Percentiles rank a stretch among this genome's conserved stretches.
These are phyloP conservation scores for Colletotrichum lini DNA, from an alignment of 2,329 filamentous ascomycete genomes.

Conservation along the genomic window DNA sequence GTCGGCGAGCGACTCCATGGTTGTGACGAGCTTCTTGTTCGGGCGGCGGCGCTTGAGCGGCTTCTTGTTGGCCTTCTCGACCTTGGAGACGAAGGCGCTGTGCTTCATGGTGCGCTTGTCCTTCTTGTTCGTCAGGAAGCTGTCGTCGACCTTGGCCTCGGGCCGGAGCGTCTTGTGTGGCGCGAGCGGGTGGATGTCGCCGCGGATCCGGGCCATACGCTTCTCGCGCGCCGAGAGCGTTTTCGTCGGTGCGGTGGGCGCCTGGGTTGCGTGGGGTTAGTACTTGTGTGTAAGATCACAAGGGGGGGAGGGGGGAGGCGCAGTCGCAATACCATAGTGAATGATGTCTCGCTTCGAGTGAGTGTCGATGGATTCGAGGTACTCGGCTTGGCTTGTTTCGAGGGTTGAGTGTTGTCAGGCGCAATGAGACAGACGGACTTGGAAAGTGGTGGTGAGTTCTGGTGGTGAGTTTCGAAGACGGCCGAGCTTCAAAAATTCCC, in stretches of 20 bases:
- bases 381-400: neutral
- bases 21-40: slow-evolving; percentile 83
- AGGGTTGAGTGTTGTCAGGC: neutral
- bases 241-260: slow-evolving; percentile 57
- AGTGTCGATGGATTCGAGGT: no score
- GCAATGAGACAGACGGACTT: neutral
- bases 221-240: slow-evolving; percentile 73
- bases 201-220: slow-evolving; percentile 65
- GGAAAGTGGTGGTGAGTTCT: neutral
- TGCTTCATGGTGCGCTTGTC: slow-evolving; percentile 89
- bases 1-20: slow-evolving; percentile 82
- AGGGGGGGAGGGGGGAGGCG: neutral
- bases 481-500: slow-evolving; percentile 38
- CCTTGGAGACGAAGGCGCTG: slow-evolving; percentile 82
- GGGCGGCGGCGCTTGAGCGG: slow-evolving; percentile 76
- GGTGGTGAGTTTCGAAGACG: slow-evolving; percentile 1
- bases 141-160: slow-evolving; percentile 65
- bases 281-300: neutral
- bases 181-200: slow-evolving; percentile 63
- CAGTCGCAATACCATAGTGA: slow-evolving; percentile 19
- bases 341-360: no score
- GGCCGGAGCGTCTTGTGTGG: slow-evolving; percentile 67
- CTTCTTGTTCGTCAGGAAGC: slow-evolving; percentile 81
- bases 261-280: slow-evolving; percentile 34
- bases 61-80: slow-evolving; percentile 64